phyloP scores from a whole-genome alignment of 768 basidiomycete species.

The Scleroderma citrinum region DNA sequence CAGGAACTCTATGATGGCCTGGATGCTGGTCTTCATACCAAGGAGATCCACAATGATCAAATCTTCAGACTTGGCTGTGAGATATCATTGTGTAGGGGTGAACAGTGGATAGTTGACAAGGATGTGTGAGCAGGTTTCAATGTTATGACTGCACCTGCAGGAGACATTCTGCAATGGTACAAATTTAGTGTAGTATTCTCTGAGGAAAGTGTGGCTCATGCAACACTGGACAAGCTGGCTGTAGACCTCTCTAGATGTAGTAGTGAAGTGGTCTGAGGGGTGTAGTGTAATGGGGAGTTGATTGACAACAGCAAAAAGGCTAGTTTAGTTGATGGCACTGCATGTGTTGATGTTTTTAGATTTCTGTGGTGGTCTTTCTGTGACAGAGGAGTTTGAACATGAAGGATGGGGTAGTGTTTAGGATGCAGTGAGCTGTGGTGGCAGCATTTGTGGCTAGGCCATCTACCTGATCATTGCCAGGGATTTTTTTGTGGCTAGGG shows the following conservation, averaged over 20 bases:
- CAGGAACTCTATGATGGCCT: not conserved
- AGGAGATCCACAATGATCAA: not conserved
- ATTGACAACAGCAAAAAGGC: too few species aligned
- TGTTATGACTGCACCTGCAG: not conserved
- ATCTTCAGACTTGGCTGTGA: not conserved
- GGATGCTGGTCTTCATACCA: not conserved
- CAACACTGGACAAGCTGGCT: not conserved
- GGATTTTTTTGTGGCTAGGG: not conserved
- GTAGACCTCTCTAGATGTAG: not conserved
- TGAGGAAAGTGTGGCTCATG: not conserved
- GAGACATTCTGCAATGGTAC: not conserved
- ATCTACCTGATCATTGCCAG: not conserved
- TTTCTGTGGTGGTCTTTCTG: too few species aligned
- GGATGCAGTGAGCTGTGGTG: not conserved
- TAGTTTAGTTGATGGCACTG: not conserved
- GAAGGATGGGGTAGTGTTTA: not conserved
- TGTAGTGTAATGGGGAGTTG: too few species aligned
- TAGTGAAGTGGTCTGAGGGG: not conserved
- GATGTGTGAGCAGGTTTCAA: not conserved
- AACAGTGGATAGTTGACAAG: not conserved
- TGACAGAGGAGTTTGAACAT: not conserved
- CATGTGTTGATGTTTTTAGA: not conserved
- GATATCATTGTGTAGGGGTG: not conserved
- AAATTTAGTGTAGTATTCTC: not conserved
- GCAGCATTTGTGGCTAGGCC: not conserved